Percentiles rank a stretch among this genome's conserved stretches.
phyloP scores from a whole-genome alignment of 129 eudicot genomes.

The sunflower (Helianthus annuus) region HanXRQr2.0-SUNRISE NC_035433.2:110443997-110444496 shows the following conservation, averaged over 20 bases:
- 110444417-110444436: slow-evolving; percentile 19
- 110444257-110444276: slow-evolving; percentile 14
- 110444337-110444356: slow-evolving; percentile 92
- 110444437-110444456: slow-evolving; percentile 2
- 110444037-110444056: slow-evolving; percentile 95
- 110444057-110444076: slow-evolving; percentile 97
- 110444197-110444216: background rate
- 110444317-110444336: slow-evolving; percentile 91
- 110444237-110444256: slow-evolving; percentile 1
- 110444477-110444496: slow-evolving; percentile 2
- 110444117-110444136: slow-evolving; percentile 95
- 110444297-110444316: slow-evolving; percentile 98
- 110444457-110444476: background rate
- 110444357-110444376: slow-evolving; percentile 93
- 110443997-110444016: slow-evolving; percentile 99
- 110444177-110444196: background rate
- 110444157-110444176: slow-evolving; percentile 65
- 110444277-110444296: slow-evolving; percentile 70
- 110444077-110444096: slow-evolving; percentile 93
- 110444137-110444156: slow-evolving; percentile 98
- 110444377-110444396: slow-evolving; percentile 82
- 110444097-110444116: slow-evolving; percentile 98
- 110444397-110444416: slow-evolving; percentile 76
- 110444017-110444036: slow-evolving; percentile 99
- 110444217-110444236: background rate